phyloP scores from a whole-genome alignment of 2,329 filamentous ascomycete genomes.

The Thielaviopsis euricoi region DNA sequence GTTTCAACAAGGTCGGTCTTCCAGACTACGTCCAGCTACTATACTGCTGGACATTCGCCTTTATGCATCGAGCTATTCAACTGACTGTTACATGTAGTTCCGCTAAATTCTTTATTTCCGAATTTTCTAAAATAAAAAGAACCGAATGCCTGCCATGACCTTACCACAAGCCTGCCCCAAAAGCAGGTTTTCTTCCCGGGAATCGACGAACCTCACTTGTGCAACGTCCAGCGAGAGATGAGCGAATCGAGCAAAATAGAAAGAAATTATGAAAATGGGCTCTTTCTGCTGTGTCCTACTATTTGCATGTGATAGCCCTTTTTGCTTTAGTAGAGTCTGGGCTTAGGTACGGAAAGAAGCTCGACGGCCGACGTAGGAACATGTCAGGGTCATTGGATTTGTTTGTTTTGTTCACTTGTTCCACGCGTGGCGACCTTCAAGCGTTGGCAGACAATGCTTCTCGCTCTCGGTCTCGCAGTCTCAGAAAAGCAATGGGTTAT shows the following conservation, averaged over 20 bases:
- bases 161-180: conserved; percentile 4
- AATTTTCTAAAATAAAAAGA: conserved; percentile 8
- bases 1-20: conserved; percentile 49
- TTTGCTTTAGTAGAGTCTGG: background rate
- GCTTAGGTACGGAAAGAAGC: background rate
- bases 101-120: conserved; percentile 12
- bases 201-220: conserved; percentile 10
- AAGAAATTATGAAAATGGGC: conserved; percentile 10
- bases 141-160: conserved; percentile 11
- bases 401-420: background rate
- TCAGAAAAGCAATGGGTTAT: background rate
- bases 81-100: conserved; percentile 9
- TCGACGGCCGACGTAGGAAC: background rate
- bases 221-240: conserved; percentile 11
- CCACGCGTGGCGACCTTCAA: background rate
- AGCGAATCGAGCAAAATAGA: conserved; percentile 11
- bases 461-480: background rate
- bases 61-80: background rate
- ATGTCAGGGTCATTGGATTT: background rate
- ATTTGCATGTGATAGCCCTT: background rate
- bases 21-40: background rate
- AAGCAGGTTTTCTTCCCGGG: background rate
- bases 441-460: background rate
- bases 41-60: too few relatives aligned
- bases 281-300: background rate